Base-by-base conservation (phyloP, 1,139 yeast genomes). In the Pneumocystis oryctolagi region DNA sequence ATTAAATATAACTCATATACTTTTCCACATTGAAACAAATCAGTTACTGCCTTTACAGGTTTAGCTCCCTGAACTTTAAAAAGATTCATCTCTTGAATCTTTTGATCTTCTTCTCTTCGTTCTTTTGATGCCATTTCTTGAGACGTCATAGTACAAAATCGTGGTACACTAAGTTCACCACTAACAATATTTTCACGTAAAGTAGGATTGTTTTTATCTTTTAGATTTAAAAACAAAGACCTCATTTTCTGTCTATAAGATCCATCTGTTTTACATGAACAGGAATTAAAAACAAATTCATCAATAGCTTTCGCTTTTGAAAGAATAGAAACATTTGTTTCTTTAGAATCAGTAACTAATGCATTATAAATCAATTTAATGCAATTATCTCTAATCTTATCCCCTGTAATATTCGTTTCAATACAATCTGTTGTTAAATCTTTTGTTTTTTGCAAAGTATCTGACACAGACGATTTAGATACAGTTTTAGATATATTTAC, bases 11-110 rank as follows among this genome's bases (percentile, higher is more conserved):
- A 47, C 9, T 25, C 3, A 47, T 25, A 14, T 47, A 47, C 55
- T 47, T 47, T 92, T 65, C 97, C 97, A 77, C 98, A 92, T 2
- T 95, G 87, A 73, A 92, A 92, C 74, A 97, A 80, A 74, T 92
- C 97, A 8, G 98, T 92, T 60, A 89, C 89, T 0, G 98, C 96
- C 70, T 97, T 82, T 78, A 89, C 89, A 71, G 90, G 95, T 9
- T 89, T 89, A n/a, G 98, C 97, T 69, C 97, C 97, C 75, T 89
- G 97, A 2, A 98, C 98, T 73, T 92, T 95, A 75, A 87, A 90
- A 72, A 92, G 79, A 75, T 94, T 94, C 73, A 88, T 86, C 72
- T 87, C 86, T 71, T 87, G 89, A 69, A 92, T 80, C 70, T 87
- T 84, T 71, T 89, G 94, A 69, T 90, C 80, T 72, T 89, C 95